Percentiles rank a stretch among this genome's conserved stretches.
Conservation (phyloP, 2,329 filamentous ascomycete genomes). For the Trichoderma sp. region DNA sequence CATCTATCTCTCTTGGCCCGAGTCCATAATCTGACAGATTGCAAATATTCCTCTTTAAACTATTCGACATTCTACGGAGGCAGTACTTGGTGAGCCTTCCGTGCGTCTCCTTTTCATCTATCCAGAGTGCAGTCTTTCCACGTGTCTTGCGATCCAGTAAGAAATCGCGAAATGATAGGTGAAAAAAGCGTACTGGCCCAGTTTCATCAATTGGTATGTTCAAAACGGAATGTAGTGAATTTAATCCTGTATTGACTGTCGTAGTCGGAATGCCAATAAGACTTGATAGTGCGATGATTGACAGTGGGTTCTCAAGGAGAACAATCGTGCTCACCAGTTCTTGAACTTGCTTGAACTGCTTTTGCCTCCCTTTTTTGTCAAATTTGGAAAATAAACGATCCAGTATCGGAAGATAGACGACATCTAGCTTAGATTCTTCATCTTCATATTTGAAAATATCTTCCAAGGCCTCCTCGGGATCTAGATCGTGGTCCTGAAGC, state of each 20-base stretch:
- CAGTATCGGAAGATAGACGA: not conserved
- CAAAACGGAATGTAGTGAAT: not conserved
- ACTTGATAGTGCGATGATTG: not conserved
- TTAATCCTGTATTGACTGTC: not conserved
- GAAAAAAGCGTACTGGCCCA: not conserved
- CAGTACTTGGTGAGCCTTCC: not conserved
- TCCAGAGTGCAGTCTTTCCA: not conserved
- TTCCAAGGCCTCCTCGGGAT: accelerated
- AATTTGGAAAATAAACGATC: not conserved
- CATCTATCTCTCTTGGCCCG: not conserved
- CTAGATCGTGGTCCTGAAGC: not conserved
- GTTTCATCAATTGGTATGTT: not conserved
- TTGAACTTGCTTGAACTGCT: not conserved
- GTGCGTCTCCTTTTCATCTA: not conserved
- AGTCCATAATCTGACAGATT: not conserved
- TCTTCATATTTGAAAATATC: not conserved
- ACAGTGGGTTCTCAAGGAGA: not conserved
- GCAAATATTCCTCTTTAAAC: not conserved
- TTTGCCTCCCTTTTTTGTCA: not conserved
- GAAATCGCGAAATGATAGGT: not conserved
- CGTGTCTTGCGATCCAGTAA: not conserved
- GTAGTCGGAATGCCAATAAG: not conserved
- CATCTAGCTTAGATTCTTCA: not conserved
- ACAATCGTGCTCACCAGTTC: not conserved
- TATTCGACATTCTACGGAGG: not conserved